Evolutionary conservation across 1,284 basidiomycete genomes (phyloP).

Genomic region (Tranzscheliella williamsii): DNA sequence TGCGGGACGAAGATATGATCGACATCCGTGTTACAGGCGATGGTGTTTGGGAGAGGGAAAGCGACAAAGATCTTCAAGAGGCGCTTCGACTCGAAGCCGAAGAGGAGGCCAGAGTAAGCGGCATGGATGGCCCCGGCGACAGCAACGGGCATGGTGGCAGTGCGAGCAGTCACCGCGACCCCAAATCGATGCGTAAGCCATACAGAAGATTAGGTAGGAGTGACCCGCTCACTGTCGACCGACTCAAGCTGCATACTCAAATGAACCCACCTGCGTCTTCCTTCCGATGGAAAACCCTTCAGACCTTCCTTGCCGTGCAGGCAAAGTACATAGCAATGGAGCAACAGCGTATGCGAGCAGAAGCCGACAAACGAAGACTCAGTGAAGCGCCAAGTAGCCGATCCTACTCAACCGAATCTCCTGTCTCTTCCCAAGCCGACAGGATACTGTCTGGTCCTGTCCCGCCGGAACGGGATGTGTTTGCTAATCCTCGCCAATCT

Average conservation of each 20-base stretch:
- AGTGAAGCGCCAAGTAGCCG: neutral
- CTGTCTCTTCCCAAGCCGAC: slow-evolving; percentile 6
- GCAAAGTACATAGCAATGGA: slow-evolving; percentile 63
- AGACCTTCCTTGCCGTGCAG: slow-evolving; percentile 65
- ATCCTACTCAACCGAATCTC: neutral
- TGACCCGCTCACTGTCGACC: slow-evolving; percentile 60
- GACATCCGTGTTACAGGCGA: slow-evolving; percentile 85
- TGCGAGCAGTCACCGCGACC: slow-evolving; percentile 22
- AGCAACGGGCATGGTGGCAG: slow-evolving; percentile 17
- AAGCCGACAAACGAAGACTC: slow-evolving; percentile 18
- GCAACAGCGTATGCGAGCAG: slow-evolving; percentile 45
- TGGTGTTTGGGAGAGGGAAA: slow-evolving; percentile 87
- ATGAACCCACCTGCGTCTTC: slow-evolving; percentile 68
- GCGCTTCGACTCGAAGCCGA: slow-evolving; percentile 71
- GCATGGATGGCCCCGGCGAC: slow-evolving; percentile 1
- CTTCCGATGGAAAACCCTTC: slow-evolving; percentile 65
- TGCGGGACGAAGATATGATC: slow-evolving; percentile 98
- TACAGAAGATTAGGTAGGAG: slow-evolving; percentile 65
- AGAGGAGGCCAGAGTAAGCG: slow-evolving; percentile 16
- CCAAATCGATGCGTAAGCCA: slow-evolving; percentile 61
- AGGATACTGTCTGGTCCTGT: slow-evolving; percentile 18
- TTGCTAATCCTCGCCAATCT: slow-evolving; percentile 9
- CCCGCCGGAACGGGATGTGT: slow-evolving; percentile 26
- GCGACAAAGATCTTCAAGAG: slow-evolving; percentile 80
- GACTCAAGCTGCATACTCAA: slow-evolving; percentile 79